Evolutionary conservation across 1,139 yeast genomes (phyloP).

Genomic region (Maudiozyma humilis): DNA sequence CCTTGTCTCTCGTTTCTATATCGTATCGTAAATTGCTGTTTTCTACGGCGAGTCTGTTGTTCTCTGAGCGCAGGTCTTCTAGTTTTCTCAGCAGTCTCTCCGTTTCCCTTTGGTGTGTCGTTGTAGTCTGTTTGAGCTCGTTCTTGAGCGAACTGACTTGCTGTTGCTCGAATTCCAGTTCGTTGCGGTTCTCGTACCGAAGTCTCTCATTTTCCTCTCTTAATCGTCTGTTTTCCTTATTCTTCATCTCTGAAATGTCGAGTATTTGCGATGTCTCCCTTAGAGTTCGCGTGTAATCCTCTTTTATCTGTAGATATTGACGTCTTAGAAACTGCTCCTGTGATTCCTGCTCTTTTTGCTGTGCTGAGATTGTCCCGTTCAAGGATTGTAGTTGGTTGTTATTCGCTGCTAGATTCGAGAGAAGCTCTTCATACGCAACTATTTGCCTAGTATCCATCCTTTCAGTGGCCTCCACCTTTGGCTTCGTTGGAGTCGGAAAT

Average conservation of each 20-base stretch:
- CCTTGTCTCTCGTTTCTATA: not conserved
- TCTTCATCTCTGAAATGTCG: slow-evolving; percentile 1
- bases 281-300: slow-evolving; percentile 5
- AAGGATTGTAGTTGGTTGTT: slow-evolving; percentile 5
- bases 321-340: slow-evolving; percentile 5
- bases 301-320: slow-evolving; percentile 4
- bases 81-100: slow-evolving; percentile 3
- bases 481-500: slow-evolving; percentile 11
- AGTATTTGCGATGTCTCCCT: slow-evolving; percentile 6
- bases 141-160: not conserved
- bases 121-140: not conserved
- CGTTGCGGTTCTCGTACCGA: not conserved
- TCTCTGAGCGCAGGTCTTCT: not conserved
- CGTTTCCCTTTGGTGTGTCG: not conserved
- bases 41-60: slow-evolving; percentile 3
- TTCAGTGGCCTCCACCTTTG: not conserved
- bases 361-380: slow-evolving; percentile 1
- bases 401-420: slow-evolving; percentile 8
- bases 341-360: not conserved
- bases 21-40: slow-evolving; percentile 1
- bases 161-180: slow-evolving; percentile 1
- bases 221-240: slow-evolving; percentile 1
- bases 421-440: slow-evolving; percentile 3
- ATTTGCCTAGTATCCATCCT: not conserved
- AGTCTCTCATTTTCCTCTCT: not conserved